These are phyloP conservation scores for Scleroderma bovista DNA, from an alignment of 768 basidiomycete species.

Conservation along the genomic window DNA sequence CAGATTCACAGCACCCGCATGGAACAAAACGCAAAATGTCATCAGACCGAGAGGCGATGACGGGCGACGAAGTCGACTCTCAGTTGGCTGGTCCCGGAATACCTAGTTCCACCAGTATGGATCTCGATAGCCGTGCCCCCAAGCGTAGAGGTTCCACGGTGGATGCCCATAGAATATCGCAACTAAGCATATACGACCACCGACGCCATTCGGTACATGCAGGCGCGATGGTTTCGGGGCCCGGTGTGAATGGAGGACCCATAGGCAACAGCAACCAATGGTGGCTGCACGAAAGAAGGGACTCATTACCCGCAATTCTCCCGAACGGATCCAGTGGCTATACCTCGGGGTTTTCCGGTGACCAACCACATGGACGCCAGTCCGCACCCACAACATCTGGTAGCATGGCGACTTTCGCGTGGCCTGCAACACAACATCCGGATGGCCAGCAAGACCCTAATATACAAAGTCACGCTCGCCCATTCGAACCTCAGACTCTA, in stretches of 20 bases:
- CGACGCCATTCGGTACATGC: conserved; percentile 74
- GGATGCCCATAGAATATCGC: conserved; percentile 71
- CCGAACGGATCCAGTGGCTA: conserved; percentile 53
- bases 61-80: conserved; percentile 60
- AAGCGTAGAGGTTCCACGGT: conserved; percentile 83
- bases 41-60: conserved; percentile 48
- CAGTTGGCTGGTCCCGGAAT: conserved; percentile 66
- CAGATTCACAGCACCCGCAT: conserved; percentile 41
- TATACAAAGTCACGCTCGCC: conserved; percentile 36
- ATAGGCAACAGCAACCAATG: conserved; percentile 35
- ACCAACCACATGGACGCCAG: conserved; percentile 59
- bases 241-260: conserved; percentile 21
- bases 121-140: conserved; percentile 61
- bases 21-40: conserved; percentile 86
- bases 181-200: conserved; percentile 66
- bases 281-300: conserved; percentile 66
- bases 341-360: conserved; percentile 54
- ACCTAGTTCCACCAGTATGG: conserved; percentile 52
- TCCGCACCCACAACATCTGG: conserved; percentile 52
- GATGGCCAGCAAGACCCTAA: conserved; percentile 42
- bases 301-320: conserved; percentile 67
- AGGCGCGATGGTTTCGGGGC: conserved; percentile 33
- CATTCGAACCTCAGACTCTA: conserved; percentile 44
- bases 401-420: conserved; percentile 66
- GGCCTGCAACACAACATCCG: conserved; percentile 50